Base-by-base conservation (phyloP, 805 yeast genomes). In the Candida cerambycidarum region DNA sequence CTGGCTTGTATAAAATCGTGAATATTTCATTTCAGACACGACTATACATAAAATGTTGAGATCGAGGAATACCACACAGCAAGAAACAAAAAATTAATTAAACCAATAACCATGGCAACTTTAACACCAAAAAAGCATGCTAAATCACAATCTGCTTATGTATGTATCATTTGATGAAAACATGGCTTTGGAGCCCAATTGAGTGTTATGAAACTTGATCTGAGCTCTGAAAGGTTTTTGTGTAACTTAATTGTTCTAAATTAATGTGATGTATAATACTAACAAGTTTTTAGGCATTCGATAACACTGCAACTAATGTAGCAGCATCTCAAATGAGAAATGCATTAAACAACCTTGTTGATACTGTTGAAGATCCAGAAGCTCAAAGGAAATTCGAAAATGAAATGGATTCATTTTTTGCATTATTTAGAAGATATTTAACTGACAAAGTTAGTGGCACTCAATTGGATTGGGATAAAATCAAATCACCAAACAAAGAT, bases 311-410 rank as follows among this genome's bases (percentile, higher is more conserved):
- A 37, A 88, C 96, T 43, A 87, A 87, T 50, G 93, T 89, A 48
- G 96, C 98, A 21, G 97, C 98, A 5, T 85, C 95, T 50, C 97
- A 89, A 68, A 93, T 92, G 98, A 83, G 98, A 62, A 92, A 93
- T 64, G 92, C 95, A 1, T 79, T 93, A 67, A 92, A 92, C 78
- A 80, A 78, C 65, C 73, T 92, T 62, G 83, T 90, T 38, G 98
- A 92, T 65, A 76, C 89, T n/a, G 85, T 87, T 42, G 64, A 69
- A 15, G 85, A 75, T 54, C 51, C 63, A 24, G 73, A 70, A 13
- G 57, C 58, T 39, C 79, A 75, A 56, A 61, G 59, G 47, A 77
- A 77, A 54, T 89, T 93, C 59, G 97, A 92, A 67, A 77, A 75
- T 54, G 95, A 90, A 67, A 83, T 92, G 95, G 98, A 93, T 68